A percentile compares a stretch with the other conserved stretches of the same genome.
Conservation (phyloP, 768 basidiomycete species). For the Collybia nuda region DNA sequence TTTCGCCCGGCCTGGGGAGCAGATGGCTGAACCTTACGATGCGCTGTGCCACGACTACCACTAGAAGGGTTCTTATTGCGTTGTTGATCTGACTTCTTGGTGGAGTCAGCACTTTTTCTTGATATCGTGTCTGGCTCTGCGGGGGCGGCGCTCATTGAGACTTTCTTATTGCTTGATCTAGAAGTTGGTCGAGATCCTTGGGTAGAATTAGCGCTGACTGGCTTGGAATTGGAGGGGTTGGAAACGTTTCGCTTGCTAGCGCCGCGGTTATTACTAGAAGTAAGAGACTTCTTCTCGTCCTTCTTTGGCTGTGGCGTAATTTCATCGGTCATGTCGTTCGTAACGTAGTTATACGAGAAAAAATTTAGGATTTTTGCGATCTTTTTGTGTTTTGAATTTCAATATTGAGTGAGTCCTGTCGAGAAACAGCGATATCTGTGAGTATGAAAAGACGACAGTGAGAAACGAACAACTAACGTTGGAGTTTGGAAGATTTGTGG, state of each 20-base stretch:
- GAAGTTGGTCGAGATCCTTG: constrained; percentile 62
- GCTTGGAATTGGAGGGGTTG: constrained; percentile 43
- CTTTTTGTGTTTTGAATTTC: constrained; percentile 42
- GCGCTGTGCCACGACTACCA: constrained; percentile 44
- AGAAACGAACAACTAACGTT: constrained; percentile 4
- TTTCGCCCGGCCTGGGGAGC: constrained; percentile 56
- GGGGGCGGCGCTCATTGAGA: constrained; percentile 35
- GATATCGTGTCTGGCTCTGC: constrained; percentile 69
- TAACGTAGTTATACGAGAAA: constrained; percentile 50
- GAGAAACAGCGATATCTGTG: constrained; percentile 2
- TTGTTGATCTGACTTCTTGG: constrained; percentile 52
- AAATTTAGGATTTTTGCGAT: constrained; percentile 49
- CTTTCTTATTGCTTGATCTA: constrained; percentile 65
- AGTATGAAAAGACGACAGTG: too few species aligned
- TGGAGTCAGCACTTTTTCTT: constrained; percentile 55
- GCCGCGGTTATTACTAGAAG: constrained; percentile 50
- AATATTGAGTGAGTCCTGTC: constrained; percentile 30
- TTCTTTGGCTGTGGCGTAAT: constrained; percentile 60
- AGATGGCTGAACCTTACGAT: constrained; percentile 61
- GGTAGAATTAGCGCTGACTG: constrained; percentile 37
- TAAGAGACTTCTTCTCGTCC: constrained; percentile 70
- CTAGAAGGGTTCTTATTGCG: constrained; percentile 55
- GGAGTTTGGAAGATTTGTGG: constrained; percentile 11
- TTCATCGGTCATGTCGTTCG: constrained; percentile 91
- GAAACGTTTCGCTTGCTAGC: constrained; percentile 57